These are phyloP conservation scores for Aspergillus biplanus DNA, from an alignment of 495 filamentous ascomycete genomes.

Conservation along the genomic window DNA sequence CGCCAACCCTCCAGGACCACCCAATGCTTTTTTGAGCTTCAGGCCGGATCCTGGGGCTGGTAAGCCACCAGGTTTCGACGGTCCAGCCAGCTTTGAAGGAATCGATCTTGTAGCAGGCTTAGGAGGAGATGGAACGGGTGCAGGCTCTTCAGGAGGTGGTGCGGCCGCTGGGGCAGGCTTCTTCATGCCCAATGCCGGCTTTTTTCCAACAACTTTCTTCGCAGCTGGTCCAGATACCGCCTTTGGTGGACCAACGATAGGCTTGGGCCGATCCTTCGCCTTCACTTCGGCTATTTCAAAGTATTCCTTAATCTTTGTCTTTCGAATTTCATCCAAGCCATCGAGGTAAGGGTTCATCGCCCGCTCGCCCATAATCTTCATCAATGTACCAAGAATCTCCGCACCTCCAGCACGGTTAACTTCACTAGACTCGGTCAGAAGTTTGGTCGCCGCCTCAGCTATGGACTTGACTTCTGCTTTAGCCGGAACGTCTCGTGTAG, in stretches of 20 bases:
- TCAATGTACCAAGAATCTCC: constrained; percentile 89
- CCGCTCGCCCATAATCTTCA: constrained; percentile 98
- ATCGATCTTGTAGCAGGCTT: constrained; percentile 63
- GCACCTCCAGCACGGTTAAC: constrained; percentile 84
- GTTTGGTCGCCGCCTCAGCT: constrained; percentile 82
- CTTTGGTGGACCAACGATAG: constrained; percentile 68
- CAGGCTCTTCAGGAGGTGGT: constrained; percentile 58
- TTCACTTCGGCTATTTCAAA: constrained; percentile 92
- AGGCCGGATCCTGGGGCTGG: constrained; percentile 61
- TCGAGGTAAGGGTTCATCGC: constrained; percentile 97
- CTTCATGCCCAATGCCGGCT: constrained; percentile 53
- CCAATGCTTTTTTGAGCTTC: constrained; percentile 70
- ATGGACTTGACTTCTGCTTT: constrained; percentile 84
- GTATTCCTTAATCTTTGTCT: constrained; percentile 95
- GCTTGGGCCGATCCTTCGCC: constrained; percentile 95
- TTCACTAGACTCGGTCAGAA: constrained; percentile 86
- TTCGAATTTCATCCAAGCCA: constrained; percentile 92
- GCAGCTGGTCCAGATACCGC: constrained; percentile 45
- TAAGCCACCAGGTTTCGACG: constrained; percentile 69
- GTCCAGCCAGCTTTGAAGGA: constrained; percentile 63
- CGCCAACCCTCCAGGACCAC: constrained; percentile 59
- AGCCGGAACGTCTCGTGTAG: constrained; percentile 77
- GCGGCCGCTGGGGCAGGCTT: constrained; percentile 61
- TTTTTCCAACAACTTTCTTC: constrained; percentile 56
- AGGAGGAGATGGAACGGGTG: constrained; percentile 51